Evolutionary conservation across 2,329 filamentous ascomycete species (phyloP).

Genomic region (Cylindrodendrum hubeiense): DNA sequence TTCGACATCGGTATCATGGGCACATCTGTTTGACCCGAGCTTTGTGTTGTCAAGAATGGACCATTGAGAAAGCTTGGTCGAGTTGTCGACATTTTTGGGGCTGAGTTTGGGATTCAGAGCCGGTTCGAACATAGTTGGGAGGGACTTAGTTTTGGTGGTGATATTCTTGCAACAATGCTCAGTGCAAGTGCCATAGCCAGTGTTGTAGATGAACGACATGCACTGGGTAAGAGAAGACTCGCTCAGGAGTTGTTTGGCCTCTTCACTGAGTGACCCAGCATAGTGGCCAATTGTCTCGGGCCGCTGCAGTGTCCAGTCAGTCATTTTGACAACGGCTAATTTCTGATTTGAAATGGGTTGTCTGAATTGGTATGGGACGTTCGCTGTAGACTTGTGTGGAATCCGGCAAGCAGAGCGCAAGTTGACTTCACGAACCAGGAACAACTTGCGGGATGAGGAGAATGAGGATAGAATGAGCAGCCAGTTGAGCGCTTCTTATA

Average conservation of each 20-base stretch:
- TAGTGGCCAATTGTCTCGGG: neutral
- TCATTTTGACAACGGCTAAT: neutral
- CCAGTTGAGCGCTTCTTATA: no score
- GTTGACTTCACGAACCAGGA: no score
- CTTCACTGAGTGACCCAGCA: neutral
- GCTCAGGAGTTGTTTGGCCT: neutral
- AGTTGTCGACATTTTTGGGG: neutral
- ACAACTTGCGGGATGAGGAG: no score
- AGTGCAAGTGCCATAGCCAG: slow-evolving; percentile 12
- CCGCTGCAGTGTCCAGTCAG: neutral
- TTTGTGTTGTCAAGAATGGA: neutral
- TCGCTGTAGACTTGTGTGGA: neutral
- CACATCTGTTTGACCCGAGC: neutral
- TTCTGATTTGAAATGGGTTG: no score
- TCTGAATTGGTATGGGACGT: no score
- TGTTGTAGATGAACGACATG: slow-evolving; percentile 17
- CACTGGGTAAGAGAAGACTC: neutral
- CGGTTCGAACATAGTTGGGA: neutral
- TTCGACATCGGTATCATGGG: no score
- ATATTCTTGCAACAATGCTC: neutral
- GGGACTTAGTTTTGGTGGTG: no score
- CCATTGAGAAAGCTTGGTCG: slow-evolving; percentile 1
- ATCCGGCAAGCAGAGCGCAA: neutral
- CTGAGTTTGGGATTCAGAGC: neutral
- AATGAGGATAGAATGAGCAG: no score